A percentile compares a stretch with the other conserved stretches of the same genome.
phyloP scores from a whole-genome alignment of 768 basidiomycete species.

The Pleurotus platypus region DNA sequence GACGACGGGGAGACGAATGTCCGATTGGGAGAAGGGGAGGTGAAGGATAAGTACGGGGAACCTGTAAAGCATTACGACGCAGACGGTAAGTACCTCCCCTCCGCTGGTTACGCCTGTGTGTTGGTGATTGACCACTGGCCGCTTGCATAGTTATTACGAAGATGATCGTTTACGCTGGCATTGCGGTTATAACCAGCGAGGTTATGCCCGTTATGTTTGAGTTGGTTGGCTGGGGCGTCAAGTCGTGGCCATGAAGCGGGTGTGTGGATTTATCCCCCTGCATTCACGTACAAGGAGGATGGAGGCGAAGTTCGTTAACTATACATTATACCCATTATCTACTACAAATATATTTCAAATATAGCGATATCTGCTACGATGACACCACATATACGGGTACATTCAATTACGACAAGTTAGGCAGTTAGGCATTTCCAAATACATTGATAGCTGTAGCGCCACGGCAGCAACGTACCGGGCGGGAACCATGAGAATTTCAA shows the following conservation, averaged over 20 bases:
- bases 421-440: no score
- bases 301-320: no score
- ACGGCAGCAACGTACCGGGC: no score
- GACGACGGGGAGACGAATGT: constrained; percentile 20
- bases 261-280: no score
- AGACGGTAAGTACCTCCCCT: constrained; percentile 53
- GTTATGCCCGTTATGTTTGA: constrained; percentile 67
- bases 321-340: no score
- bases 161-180: constrained; percentile 86
- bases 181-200: constrained; percentile 65
- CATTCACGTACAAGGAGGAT: no score
- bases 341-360: no score
- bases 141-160: constrained; percentile 70
- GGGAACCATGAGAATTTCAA: no score
- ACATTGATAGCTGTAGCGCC: no score
- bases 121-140: constrained; percentile 7
- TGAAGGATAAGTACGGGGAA: constrained; percentile 25
- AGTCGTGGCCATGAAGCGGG: constrained; percentile 21
- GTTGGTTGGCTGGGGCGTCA: constrained; percentile 63
- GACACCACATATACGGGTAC: no score
- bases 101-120: not conserved
- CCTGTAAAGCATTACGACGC: constrained; percentile 77
- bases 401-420: no score
- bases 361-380: no score
- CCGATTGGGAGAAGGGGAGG: constrained; percentile 25